Conservation (phyloP, 192 early-diverging fungal genomes). For the Umbelopsis ramanniana region DNA sequence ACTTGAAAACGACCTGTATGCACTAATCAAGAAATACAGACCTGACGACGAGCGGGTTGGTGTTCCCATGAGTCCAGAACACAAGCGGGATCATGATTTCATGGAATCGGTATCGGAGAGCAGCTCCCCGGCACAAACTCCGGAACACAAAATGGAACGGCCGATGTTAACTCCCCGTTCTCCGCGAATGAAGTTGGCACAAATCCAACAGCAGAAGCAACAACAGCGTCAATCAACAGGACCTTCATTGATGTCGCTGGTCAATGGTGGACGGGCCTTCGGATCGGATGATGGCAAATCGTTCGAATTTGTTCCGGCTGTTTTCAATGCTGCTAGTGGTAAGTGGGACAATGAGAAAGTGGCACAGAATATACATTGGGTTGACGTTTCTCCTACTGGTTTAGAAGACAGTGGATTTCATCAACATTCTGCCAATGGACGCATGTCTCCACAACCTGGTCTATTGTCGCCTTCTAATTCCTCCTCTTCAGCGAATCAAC, state of each 20-base stretch:
- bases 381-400: not conserved
- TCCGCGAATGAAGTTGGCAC: constrained; percentile 3
- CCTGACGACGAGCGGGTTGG: not conserved
- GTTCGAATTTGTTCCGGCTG: constrained; percentile 8
- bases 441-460: not conserved
- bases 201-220: constrained; percentile 12
- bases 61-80: not conserved
- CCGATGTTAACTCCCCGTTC: constrained; percentile 8
- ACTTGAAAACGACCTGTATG: not conserved
- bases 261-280: not conserved
- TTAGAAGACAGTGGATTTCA: not conserved
- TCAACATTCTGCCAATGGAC: not conserved
- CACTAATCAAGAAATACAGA: not conserved
- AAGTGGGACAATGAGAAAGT: not conserved
- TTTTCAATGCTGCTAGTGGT: not conserved
- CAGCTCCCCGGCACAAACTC: not conserved
- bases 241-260: constrained; percentile 12
- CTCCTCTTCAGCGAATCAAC: not conserved
- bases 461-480: not conserved
- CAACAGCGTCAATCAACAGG: not conserved
- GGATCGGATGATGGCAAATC: not conserved
- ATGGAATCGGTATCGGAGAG: constrained; percentile 16
- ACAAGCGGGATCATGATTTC: constrained; percentile 11
- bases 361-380: not conserved
- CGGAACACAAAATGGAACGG: constrained; percentile 10